Percentiles rank a stretch among this genome's conserved stretches.
phyloP scores from a whole-genome alignment of 305 asterid species.

The Fraxinus floribunda region DNA sequence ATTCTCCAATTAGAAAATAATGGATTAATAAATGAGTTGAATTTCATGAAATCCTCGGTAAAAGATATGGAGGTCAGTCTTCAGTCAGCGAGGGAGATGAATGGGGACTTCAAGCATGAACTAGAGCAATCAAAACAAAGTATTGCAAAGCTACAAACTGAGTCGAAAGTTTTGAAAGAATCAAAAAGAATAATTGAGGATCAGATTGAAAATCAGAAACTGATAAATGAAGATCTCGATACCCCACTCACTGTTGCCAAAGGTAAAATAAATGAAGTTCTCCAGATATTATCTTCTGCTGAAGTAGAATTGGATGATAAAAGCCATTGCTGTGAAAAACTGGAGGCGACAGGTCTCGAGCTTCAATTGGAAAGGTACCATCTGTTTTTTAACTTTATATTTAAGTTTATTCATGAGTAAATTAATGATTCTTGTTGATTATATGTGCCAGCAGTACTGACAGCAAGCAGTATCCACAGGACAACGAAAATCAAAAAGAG shows the following conservation, averaged over 20 bases:
- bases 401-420: background rate
- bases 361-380: slow-evolving; percentile 80
- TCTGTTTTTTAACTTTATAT: background rate
- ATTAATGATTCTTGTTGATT: background rate
- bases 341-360: slow-evolving; percentile 75
- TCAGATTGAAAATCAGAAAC: slow-evolving; percentile 59
- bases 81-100: slow-evolving; percentile 26
- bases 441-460: slow-evolving; percentile 37
- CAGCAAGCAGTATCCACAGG: slow-evolving; percentile 32
- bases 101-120: slow-evolving; percentile 28
- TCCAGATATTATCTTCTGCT: slow-evolving; percentile 53
- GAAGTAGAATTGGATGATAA: slow-evolving; percentile 69
- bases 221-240: slow-evolving; percentile 63
- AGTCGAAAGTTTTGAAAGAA: slow-evolving; percentile 46
- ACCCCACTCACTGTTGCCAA: slow-evolving; percentile 57
- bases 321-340: slow-evolving; percentile 61
- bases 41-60: slow-evolving; percentile 23
- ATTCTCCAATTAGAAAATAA: slow-evolving; percentile 42
- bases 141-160: slow-evolving; percentile 32
- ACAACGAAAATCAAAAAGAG: slow-evolving; percentile 42
- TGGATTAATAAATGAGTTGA: slow-evolving; percentile 47
- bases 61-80: slow-evolving; percentile 28
- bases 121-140: slow-evolving; percentile 36
- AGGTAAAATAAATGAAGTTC: slow-evolving; percentile 45
- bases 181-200: slow-evolving; percentile 52